Evolutionary conservation across 176 grass and related monocot species (phyloP).

Genomic region (Rhynchospora tenuis): DNA sequence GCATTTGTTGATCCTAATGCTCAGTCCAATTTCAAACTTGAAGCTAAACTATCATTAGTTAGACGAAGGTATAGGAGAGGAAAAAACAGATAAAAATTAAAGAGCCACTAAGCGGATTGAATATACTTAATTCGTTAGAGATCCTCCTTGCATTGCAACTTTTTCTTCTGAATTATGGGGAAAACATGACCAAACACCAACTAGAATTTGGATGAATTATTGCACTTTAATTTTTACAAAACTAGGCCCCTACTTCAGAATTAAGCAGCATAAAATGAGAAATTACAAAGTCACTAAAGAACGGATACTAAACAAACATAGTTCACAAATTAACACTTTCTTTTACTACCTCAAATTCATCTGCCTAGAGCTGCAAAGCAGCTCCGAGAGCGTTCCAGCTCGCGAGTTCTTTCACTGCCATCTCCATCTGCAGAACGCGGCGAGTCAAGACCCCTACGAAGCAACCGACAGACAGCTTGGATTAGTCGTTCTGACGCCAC

Average conservation of each 20-base stretch:
- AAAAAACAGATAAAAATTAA: neutral
- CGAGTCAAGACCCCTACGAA: conserved; percentile 57
- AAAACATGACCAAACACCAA: neutral
- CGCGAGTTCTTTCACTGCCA: neutral
- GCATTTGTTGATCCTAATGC: neutral
- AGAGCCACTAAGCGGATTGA: neutral
- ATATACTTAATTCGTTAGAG: neutral
- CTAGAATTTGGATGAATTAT: neutral
- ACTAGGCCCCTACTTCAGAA: neutral
- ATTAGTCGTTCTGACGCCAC: conserved; percentile 39
- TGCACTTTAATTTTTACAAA: neutral
- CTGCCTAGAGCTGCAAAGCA: conserved; percentile 11
- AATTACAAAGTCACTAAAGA: neutral
- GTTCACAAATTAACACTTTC: neutral
- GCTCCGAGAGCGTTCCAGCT: conserved; percentile 2
- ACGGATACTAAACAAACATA: neutral
- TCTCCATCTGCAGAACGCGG: neutral
- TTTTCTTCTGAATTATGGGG: neutral
- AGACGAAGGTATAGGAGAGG: neutral
- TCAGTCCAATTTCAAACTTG: neutral
- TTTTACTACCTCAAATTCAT: neutral
- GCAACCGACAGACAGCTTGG: conserved; percentile 45
- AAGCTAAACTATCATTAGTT: neutral
- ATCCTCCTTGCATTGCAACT: neutral
- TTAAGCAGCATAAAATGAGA: neutral